These are phyloP conservation scores for Aciculosporium take DNA, from an alignment of 2,329 filamentous ascomycete species.

Conservation along the genomic window DNA sequence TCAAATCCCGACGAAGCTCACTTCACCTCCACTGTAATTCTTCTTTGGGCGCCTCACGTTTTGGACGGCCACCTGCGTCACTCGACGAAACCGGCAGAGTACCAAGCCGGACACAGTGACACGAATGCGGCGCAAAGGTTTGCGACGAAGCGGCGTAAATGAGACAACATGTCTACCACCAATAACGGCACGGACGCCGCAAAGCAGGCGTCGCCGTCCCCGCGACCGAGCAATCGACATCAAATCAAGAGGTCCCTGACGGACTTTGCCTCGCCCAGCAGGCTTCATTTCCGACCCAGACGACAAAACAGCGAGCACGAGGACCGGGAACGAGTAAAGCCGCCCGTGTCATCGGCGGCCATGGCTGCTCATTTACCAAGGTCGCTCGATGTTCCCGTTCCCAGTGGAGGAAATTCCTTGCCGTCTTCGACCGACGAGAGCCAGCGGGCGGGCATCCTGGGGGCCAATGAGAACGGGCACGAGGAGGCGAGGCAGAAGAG, in stretches of 20 bases:
- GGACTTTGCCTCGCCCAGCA: slow-evolving; percentile 35
- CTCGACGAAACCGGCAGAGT: not conserved
- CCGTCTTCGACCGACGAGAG: slow-evolving; percentile 30
- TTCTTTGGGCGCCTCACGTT: not conserved
- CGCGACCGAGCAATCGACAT: slow-evolving; percentile 25
- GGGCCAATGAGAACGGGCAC: slow-evolving; percentile 18
- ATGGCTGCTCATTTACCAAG: slow-evolving; percentile 17
- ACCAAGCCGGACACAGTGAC: not conserved
- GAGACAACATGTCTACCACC: slow-evolving; percentile 8
- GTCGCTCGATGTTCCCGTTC: slow-evolving; percentile 32
- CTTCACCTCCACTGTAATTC: not conserved
- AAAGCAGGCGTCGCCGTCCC: slow-evolving; percentile 1
- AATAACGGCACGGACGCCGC: slow-evolving; percentile 1
- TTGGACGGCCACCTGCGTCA: slow-evolving; percentile 5
- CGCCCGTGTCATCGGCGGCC: slow-evolving; percentile 1
- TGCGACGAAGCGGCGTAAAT: not conserved
- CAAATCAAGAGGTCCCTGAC: slow-evolving; percentile 42
- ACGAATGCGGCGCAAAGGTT: not conserved
- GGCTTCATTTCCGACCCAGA: slow-evolving; percentile 26
- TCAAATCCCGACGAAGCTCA: not conserved
- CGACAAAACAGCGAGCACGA: slow-evolving; percentile 16
- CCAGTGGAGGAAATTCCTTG: slow-evolving; percentile 30
- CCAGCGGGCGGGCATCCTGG: slow-evolving; percentile 27
- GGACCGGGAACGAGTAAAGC: slow-evolving; percentile 14
- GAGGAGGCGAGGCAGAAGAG: slow-evolving; percentile 24